Evolutionary conservation across 805 yeast species (phyloP).

Genomic region (Hanseniaspora hatyaiensis): DNA sequence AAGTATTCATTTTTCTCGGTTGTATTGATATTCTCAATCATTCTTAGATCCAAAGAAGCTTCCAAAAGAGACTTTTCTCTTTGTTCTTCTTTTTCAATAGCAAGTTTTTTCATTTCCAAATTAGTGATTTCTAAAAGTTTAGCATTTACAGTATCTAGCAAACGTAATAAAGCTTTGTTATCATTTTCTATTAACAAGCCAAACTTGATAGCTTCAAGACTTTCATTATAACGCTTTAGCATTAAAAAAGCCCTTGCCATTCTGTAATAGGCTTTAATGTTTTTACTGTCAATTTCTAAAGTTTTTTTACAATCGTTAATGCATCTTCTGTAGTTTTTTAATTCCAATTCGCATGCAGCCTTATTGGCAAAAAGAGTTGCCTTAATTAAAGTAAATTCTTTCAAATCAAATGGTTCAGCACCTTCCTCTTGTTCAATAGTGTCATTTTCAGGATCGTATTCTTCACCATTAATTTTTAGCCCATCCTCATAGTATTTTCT

Average conservation of each 20-base stretch:
- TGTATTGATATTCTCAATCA: constrained; percentile 40
- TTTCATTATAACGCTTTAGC: constrained; percentile 61
- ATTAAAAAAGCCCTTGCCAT: constrained; percentile 70
- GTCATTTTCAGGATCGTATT: constrained; percentile 28
- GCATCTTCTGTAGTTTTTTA: constrained; percentile 73
- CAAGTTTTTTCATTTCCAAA: constrained; percentile 29
- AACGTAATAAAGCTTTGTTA: constrained; percentile 43
- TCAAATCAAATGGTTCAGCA: constrained; percentile 35
- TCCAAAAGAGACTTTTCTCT: constrained; percentile 35
- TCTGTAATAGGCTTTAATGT: constrained; percentile 74
- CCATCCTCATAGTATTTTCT: constrained; percentile 71
- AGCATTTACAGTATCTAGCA: constrained; percentile 34
- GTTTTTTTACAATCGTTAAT: constrained; percentile 76
- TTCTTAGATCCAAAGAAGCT: constrained; percentile 52
- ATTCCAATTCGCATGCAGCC: constrained; percentile 82
- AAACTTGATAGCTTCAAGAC: constrained; percentile 50
- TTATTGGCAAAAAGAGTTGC: constrained; percentile 51
- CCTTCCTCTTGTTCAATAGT: constrained; percentile 32
- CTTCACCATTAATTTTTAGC: constrained; percentile 41
- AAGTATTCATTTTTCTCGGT: constrained; percentile 46
- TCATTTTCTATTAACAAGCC: constrained; percentile 51
- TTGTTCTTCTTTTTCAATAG: constrained; percentile 21
- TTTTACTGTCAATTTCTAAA: constrained; percentile 50
- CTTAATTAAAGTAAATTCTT: constrained; percentile 24
- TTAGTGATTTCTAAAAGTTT: constrained; percentile 30